phyloP scores from a whole-genome alignment of 179 eudicot species.

The Corrigiola litoralis region DNA sequence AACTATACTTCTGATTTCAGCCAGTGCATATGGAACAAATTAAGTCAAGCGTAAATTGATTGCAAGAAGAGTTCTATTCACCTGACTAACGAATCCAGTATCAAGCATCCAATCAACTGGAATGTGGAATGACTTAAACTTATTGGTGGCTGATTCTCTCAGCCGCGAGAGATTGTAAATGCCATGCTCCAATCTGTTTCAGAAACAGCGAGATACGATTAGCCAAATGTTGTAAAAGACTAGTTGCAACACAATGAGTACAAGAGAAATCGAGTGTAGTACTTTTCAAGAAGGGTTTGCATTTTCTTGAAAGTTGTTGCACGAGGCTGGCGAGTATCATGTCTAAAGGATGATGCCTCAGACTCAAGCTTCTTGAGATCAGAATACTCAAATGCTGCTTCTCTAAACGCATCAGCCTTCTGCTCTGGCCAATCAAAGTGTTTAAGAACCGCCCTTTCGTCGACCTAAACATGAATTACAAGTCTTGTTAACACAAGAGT shows the following conservation, averaged over 20 bases:
- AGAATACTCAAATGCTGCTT: slow-evolving; percentile 92
- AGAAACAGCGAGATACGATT: not conserved
- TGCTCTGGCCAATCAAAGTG: slow-evolving; percentile 97
- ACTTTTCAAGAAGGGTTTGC: slow-evolving; percentile 93
- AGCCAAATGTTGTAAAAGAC: not conserved
- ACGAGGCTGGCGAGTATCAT: slow-evolving; percentile 68
- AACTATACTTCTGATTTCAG: not conserved
- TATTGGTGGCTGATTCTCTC: slow-evolving; percentile 73
- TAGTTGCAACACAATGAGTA: not conserved
- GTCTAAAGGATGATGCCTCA: slow-evolving; percentile 63
- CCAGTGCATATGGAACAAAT: not conserved
- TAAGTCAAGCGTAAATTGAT: not conserved
- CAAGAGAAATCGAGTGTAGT: slow-evolving; percentile 3
- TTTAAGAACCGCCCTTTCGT: slow-evolving; percentile 93
- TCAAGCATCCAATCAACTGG: slow-evolving; percentile 96
- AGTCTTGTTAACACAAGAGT: not conserved
- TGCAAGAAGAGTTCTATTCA: slow-evolving; percentile 15
- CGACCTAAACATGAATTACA: slow-evolving; percentile 45
- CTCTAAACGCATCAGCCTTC: slow-evolving; percentile 90
- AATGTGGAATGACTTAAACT: slow-evolving; percentile 64
- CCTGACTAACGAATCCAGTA: slow-evolving; percentile 78
- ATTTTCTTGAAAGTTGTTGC: slow-evolving; percentile 80
- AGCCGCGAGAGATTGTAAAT: slow-evolving; percentile 76
- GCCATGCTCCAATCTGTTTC: slow-evolving; percentile 79
- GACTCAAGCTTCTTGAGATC: slow-evolving; percentile 90